Percentiles rank a stretch among this genome's conserved stretches.
phyloP scores from a whole-genome alignment of 2,329 filamentous ascomycete genomes.

The Diaporthe sp. region DNA sequence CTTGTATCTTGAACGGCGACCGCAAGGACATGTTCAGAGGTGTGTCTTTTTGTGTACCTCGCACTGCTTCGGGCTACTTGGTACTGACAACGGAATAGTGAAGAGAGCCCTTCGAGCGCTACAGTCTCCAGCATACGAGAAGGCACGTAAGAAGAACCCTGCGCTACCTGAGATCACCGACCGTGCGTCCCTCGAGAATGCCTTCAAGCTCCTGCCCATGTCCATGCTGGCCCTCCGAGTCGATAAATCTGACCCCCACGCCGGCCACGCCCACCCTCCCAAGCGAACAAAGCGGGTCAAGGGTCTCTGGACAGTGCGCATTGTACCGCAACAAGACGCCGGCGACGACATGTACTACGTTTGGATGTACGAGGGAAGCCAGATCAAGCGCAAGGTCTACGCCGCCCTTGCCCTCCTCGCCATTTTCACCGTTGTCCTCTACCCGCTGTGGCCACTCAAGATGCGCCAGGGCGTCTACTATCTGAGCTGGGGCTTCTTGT shows the following conservation, averaged over 20 bases:
- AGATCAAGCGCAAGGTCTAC: constrained; percentile 94
- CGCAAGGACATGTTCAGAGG: constrained; percentile 98
- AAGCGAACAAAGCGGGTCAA: constrained; percentile 91
- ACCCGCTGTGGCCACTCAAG: constrained; percentile 94
- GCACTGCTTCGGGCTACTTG: not conserved
- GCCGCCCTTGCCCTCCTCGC: constrained; percentile 82
- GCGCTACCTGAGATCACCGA: constrained; percentile 89
- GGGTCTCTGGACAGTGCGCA: constrained; percentile 94
- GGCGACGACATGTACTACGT: constrained; percentile 91
- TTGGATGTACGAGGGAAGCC: constrained; percentile 94
- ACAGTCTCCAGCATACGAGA: constrained; percentile 88
- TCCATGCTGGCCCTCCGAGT: constrained; percentile 95
- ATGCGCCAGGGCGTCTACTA: constrained; percentile 97
- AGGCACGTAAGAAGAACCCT: constrained; percentile 89
- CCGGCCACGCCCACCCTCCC: constrained; percentile 75
- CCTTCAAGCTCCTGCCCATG: constrained; percentile 93
- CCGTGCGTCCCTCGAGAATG: constrained; percentile 88
- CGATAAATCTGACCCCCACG: constrained; percentile 81
- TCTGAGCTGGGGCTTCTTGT: constrained; percentile 91
- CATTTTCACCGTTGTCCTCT: constrained; percentile 91
- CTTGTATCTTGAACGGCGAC: constrained; percentile 94
- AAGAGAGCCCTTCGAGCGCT: constrained; percentile 95
- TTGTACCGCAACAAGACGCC: constrained; percentile 95
- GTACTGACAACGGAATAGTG: constrained; percentile 64
- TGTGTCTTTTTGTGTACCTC: constrained; percentile 48